Evolutionary conservation across 768 basidiomycete genomes (phyloP).

Genomic region (Brasilioporus rufonigricans): DNA sequence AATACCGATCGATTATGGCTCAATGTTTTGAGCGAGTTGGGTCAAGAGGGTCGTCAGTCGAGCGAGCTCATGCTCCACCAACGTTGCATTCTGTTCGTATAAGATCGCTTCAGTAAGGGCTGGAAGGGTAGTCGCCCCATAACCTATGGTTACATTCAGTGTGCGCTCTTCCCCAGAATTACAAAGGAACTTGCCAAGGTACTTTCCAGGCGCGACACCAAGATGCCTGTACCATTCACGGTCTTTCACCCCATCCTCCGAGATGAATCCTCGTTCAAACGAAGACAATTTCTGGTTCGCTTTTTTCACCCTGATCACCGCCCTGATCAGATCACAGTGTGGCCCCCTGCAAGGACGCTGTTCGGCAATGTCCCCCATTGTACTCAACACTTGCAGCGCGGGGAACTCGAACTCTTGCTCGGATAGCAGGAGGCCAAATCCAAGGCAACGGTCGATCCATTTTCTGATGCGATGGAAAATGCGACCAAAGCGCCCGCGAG

Average conservation of each 20-base stretch:
- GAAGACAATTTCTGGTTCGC: conserved; percentile 65
- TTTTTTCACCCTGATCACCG: conserved; percentile 53
- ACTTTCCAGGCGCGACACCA: conserved; percentile 84
- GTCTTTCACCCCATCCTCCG: conserved; percentile 70
- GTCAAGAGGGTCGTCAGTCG: conserved; percentile 56
- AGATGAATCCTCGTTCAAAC: conserved; percentile 82
- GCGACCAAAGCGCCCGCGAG: neutral
- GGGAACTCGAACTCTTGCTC: conserved; percentile 1
- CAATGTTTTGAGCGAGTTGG: conserved; percentile 41
- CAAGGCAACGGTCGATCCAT: conserved; percentile 29
- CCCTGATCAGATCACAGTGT: conserved; percentile 49
- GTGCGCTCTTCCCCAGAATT: neutral
- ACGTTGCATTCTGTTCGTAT: conserved; percentile 59
- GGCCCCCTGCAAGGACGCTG: conserved; percentile 25
- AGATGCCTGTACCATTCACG: conserved; percentile 87
- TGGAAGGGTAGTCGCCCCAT: conserved; percentile 83
- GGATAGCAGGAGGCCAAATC: neutral
- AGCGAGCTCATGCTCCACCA: conserved; percentile 58
- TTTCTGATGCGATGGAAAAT: conserved; percentile 11
- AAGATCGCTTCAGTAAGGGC: conserved; percentile 73
- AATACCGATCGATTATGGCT: conserved; percentile 7
- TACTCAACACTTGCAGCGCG: neutral
- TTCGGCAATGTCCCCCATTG: neutral
- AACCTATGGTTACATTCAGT: conserved; percentile 43
- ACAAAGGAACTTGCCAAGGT: conserved; percentile 56